These are phyloP conservation scores for Macroventuria anomochaeta DNA, from an alignment of 2,329 filamentous ascomycete species.

Conservation along the genomic window DNA sequence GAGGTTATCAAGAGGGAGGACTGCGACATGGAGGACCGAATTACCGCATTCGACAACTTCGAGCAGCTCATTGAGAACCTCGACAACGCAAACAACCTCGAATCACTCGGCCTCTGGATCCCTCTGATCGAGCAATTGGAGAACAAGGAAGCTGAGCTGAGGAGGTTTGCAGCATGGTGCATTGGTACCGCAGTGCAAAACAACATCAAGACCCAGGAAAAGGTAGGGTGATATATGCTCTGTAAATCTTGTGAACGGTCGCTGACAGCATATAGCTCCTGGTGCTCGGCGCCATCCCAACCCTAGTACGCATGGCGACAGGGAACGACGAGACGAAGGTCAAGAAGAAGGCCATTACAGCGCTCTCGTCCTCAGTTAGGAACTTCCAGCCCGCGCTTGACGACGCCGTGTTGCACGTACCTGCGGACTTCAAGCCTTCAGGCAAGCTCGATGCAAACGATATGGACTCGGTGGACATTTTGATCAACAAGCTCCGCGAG, in stretches of 20 bases:
- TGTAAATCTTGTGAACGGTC: background rate
- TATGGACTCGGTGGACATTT: conserved; percentile 82
- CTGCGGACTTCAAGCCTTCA: conserved; percentile 64
- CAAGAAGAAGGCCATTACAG: conserved; percentile 86
- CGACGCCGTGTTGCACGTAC: conserved; percentile 70
- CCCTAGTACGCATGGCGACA: conserved; percentile 69
- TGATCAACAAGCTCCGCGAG: conserved; percentile 68
- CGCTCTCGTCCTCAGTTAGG: conserved; percentile 81
- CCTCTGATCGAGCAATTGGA: conserved; percentile 75
- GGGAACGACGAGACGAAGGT: conserved; percentile 68
- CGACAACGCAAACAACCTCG: conserved; percentile 97
- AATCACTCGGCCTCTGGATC: conserved; percentile 78
- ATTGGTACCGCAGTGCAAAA: conserved; percentile 95
- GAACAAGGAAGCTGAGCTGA: conserved; percentile 72
- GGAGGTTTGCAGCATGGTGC: conserved; percentile 92
- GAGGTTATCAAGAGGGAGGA: conserved; percentile 68
- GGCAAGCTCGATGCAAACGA: conserved; percentile 77
- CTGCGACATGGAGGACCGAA: conserved; percentile 23
- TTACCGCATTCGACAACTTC: conserved; percentile 38
- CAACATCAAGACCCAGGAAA: conserved; percentile 84
- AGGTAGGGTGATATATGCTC: too few species aligned
- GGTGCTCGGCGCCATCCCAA: conserved; percentile 70
- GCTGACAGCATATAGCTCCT: conserved; percentile 54
- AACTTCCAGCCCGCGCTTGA: conserved; percentile 84
- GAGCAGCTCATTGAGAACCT: conserved; percentile 52